A percentile compares a stretch with the other conserved stretches of the same genome.
Evolutionary conservation across 2,329 filamentous ascomycete genomes (phyloP).

Genomic region (Fusarium duplospermum): DNA sequence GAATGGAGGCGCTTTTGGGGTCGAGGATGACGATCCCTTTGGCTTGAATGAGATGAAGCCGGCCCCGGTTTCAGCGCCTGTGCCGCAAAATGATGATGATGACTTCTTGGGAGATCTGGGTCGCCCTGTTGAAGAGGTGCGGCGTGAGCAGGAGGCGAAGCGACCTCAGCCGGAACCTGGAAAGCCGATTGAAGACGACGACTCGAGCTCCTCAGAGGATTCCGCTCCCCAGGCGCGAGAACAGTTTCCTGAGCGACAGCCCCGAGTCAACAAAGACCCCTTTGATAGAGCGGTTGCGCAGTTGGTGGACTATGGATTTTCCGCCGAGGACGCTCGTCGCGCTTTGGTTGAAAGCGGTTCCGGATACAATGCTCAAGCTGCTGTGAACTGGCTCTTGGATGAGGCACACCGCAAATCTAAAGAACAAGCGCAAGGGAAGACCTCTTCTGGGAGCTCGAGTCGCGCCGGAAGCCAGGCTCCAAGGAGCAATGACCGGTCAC

Average conservation of each 20-base stretch:
- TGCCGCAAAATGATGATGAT: conserved; percentile 62
- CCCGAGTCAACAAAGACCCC: conserved; percentile 48
- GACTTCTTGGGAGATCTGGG: conserved; percentile 74
- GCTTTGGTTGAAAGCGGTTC: conserved; percentile 85
- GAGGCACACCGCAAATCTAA: conserved; percentile 89
- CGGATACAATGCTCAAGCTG: conserved; percentile 84
- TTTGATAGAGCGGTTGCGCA: conserved; percentile 87
- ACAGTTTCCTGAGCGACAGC: conserved; percentile 37
- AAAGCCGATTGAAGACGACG: conserved; percentile 66
- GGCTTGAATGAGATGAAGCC: conserved; percentile 75
- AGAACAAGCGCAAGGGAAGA: conserved; percentile 71
- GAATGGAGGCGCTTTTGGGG: conserved; percentile 54
- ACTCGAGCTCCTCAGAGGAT: conserved; percentile 61
- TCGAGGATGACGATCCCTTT: conserved; percentile 90
- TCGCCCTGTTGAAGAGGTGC: conserved; percentile 73
- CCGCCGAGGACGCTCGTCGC: conserved; percentile 81
- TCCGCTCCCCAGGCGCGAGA: conserved; percentile 35
- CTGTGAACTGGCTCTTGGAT: conserved; percentile 89
- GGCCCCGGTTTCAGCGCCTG: conserved; percentile 45
- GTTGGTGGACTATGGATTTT: conserved; percentile 94
- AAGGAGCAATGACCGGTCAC: conserved; percentile 64
- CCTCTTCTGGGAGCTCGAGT: conserved; percentile 55
- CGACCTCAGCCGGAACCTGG: conserved; percentile 62
- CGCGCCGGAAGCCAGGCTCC: conserved; percentile 32
- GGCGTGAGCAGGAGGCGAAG: conserved; percentile 56